Evolutionary conservation across 2,329 filamentous ascomycete species (phyloP), one percentile per base, ranked within the genome.

Genomic region (Diatrype stigma): DNA sequence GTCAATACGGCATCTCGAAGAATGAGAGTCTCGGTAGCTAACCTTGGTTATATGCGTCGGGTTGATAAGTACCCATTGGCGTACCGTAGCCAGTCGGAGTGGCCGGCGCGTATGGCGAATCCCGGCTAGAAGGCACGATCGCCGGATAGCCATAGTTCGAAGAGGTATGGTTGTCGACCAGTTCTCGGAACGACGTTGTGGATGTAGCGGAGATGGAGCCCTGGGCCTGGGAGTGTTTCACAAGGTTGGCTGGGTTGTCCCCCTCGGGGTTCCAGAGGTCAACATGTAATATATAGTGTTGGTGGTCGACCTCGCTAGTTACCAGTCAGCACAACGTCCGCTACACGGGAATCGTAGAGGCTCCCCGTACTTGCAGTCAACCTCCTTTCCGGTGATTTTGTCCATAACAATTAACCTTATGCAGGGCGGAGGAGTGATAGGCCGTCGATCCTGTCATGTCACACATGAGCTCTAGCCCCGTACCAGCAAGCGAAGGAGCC

Each of bases 351-450:
- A 38, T 40, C 6, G 21, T 42, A 21, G 44, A 45, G 44, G 22
- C 17, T 55, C 38, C 21, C 71, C 86, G 64, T 77, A 93, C 89
- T 87, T 90, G 73, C 86, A 86, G 67, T 94, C 87, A 42, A 96
- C 81, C 67, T 96, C 90, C 63, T 90, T 85, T 21, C 88, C 86
- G 0, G 89, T 92, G 16, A 73, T 71, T 40, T 80, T 74, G 68
- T 96, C 90, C 54, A 80, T 84, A 47, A 97, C 86, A 37, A 94
- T 78, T 12, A 97, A 80, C 56, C 87, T 82, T 48, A 97, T 87
- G 69, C 93, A 96, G 3, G 94, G 93, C 21, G 94, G 94, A 14
- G 94, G 93, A 26, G 94, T 97, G 61, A 99, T 96, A 23, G 94
- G 94, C 57, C 94, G 82, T 58, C 94, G 89, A 70, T 99, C 94